Conservation (phyloP, 1,284 basidiomycete genomes). For the Boletus hoseneyae region DNA sequence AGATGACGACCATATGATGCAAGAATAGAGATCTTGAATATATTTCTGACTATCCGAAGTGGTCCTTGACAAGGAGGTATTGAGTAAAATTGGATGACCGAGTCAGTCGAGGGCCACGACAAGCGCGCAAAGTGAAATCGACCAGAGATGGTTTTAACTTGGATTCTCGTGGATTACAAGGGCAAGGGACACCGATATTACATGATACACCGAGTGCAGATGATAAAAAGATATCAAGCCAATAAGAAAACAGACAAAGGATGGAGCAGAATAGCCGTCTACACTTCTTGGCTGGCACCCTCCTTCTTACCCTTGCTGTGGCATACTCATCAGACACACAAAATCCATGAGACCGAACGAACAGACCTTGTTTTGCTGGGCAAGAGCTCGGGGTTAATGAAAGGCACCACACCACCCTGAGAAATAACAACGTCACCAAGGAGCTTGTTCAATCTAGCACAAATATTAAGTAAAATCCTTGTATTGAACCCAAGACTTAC, state of each 20-base stretch:
- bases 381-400: slow-evolving; percentile 50
- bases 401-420: slow-evolving; percentile 88
- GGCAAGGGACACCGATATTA: slow-evolving; percentile 16
- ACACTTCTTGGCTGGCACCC: slow-evolving; percentile 32
- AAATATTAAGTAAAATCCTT: slow-evolving; percentile 5
- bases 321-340: slow-evolving; percentile 4
- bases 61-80: too few species aligned
- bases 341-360: neutral
- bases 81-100: too few species aligned
- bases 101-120: too few species aligned
- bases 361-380: slow-evolving; percentile 44
- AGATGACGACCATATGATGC: neutral
- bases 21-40: neutral
- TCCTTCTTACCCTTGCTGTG: slow-evolving; percentile 35
- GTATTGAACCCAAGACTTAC: slow-evolving; percentile 39
- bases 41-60: neutral
- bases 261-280: slow-evolving; percentile 5
- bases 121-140: too few species aligned
- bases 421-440: slow-evolving; percentile 86
- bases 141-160: too few species aligned
- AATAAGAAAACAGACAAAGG: slow-evolving; percentile 14
- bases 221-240: slow-evolving; percentile 27
- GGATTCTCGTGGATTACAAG: slow-evolving; percentile 20
- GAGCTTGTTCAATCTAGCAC: slow-evolving; percentile 62
- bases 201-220: slow-evolving; percentile 29